A percentile compares a stretch with the other conserved stretches of the same genome.
Conservation (phyloP, 2,329 filamentous ascomycete genomes). For the Decorospora gaudefroyi region DNA sequence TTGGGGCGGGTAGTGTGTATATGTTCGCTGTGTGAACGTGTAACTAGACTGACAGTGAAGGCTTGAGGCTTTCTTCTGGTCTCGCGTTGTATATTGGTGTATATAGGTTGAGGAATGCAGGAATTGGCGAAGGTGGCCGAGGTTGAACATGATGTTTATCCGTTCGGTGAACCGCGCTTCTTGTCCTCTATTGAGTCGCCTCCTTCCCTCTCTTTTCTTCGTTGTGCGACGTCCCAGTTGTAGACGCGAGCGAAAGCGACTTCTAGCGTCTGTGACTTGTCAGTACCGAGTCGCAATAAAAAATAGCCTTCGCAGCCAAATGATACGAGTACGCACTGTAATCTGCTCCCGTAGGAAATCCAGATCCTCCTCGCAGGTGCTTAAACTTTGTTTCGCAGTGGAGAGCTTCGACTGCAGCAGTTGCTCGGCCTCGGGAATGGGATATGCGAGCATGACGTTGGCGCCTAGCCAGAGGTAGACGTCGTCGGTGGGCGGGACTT, state of each 20-base stretch:
- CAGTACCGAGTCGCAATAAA: too few relatives aligned
- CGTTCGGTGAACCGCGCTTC: constrained; percentile 35
- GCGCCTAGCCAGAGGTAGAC: constrained; percentile 98
- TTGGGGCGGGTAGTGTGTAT: constrained; percentile 1
- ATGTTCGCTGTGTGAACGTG: neutral
- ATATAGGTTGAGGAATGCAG: too few relatives aligned
- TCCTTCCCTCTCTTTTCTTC: constrained; percentile 81
- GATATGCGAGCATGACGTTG: constrained; percentile 97
- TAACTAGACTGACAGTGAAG: neutral
- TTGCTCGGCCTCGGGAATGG: constrained; percentile 80
- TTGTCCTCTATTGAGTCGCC: constrained; percentile 53
- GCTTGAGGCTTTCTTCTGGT: constrained; percentile 1
- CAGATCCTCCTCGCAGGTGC: constrained; percentile 93
- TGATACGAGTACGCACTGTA: constrained; percentile 73
- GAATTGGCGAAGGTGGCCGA: too few relatives aligned
- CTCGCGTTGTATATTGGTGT: too few relatives aligned
- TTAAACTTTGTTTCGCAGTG: constrained; percentile 76
- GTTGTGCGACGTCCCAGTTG: constrained; percentile 97
- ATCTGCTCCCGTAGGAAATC: constrained; percentile 97
- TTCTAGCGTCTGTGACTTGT: constrained; percentile 76
- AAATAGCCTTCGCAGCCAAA: too few relatives aligned
- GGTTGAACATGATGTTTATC: constrained; percentile 6
- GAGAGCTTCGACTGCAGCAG: constrained; percentile 77
- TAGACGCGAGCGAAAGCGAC: constrained; percentile 97
- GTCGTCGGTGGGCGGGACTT: constrained; percentile 80